Conservation (phyloP, 75 land plant species). For the Sequoiadendron giganteum region DNA sequence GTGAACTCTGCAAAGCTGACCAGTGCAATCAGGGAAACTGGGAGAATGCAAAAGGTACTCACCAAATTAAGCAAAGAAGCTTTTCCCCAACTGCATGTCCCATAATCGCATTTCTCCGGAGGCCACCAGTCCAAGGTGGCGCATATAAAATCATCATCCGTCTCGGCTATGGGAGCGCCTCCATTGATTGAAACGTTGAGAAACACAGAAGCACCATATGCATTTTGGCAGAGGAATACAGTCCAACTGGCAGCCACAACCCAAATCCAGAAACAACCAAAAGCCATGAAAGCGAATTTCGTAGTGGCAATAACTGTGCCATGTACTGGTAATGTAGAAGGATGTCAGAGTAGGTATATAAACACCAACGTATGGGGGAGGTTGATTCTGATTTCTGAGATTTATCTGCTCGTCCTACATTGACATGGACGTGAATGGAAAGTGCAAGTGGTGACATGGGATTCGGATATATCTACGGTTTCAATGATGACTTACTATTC, state of each 20-base stretch:
- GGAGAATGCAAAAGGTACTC: not conserved
- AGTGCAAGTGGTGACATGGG: too few relatives aligned
- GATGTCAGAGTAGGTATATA: too few relatives aligned
- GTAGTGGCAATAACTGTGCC: too few relatives aligned
- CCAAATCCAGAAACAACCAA: not conserved
- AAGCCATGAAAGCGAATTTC: not conserved
- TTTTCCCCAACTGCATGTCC: slow-evolving; percentile 80
- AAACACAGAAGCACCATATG: not conserved
- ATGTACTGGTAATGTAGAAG: too few relatives aligned
- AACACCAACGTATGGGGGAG: too few relatives aligned
- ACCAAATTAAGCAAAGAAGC: slow-evolving; percentile 87
- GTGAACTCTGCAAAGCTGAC: not conserved
- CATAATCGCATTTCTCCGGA: slow-evolving; percentile 86
- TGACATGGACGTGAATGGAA: too few relatives aligned
- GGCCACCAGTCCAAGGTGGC: slow-evolving; percentile 99
- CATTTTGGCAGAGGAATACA: not conserved
- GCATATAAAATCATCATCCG: slow-evolving; percentile 63
- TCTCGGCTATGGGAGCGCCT: slow-evolving; percentile 23
- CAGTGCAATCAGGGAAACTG: not conserved
- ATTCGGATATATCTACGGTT: too few relatives aligned
- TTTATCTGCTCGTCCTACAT: too few relatives aligned
- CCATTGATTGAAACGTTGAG: slow-evolving; percentile 29
- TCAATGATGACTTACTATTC: too few relatives aligned
- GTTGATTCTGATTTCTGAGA: too few relatives aligned
- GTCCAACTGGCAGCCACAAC: not conserved